Conservation (phyloP, 495 filamentous ascomycete species). For the Xylaria flabelliformis region DNA sequence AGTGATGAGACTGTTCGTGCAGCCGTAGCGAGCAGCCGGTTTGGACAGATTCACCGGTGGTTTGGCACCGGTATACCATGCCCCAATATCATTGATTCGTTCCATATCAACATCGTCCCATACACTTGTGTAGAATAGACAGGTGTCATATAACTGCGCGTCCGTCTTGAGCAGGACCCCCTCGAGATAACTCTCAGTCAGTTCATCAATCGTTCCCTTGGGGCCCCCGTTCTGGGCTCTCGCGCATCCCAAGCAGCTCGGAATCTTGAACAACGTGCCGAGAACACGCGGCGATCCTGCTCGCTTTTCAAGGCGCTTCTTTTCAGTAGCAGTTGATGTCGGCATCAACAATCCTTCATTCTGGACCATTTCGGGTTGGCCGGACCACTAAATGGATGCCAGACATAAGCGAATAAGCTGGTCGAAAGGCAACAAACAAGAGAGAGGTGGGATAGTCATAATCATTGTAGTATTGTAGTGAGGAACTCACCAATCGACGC, state of each 20-base stretch:
- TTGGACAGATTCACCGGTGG: neutral
- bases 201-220: neutral
- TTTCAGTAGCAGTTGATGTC: neutral
- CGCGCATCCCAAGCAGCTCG: neutral
- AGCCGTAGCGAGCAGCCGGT: neutral
- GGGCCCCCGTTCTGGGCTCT: neutral
- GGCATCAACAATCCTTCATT: no score
- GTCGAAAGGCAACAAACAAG: no score
- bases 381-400: neutral
- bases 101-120: neutral
- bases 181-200: neutral
- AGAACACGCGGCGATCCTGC: neutral
- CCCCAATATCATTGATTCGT: no score
- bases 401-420: neutral
- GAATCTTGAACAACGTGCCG: neutral
- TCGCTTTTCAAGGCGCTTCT: neutral
- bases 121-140: neutral
- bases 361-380: neutral
- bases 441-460: no score
- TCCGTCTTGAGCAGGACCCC: neutral
- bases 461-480: no score
- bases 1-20: neutral
- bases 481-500: no score
- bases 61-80: neutral
- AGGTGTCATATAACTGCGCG: neutral